Evolutionary conservation across 176 grass and related monocot genomes (phyloP).

Genomic region (Pontederia crassipes): DNA sequence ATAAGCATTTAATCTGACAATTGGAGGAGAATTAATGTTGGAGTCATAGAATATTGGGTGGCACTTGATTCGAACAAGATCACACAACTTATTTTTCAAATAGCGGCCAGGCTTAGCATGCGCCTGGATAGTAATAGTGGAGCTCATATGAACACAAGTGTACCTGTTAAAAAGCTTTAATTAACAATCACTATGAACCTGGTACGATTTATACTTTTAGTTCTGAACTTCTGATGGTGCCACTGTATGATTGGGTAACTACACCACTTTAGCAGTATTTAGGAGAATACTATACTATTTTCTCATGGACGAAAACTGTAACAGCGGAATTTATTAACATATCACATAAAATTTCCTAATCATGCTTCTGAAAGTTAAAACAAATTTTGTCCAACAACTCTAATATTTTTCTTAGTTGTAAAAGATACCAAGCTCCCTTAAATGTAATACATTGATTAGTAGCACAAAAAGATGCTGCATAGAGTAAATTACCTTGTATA

Average conservation of each 20-base stretch:
- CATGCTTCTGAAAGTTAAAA: too few relatives aligned
- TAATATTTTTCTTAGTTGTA: too few relatives aligned
- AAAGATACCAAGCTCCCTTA: neutral
- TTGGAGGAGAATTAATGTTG: slow-evolving; percentile 57
- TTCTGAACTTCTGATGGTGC: too few relatives aligned
- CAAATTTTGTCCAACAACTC: too few relatives aligned
- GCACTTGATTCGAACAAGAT: slow-evolving; percentile 71
- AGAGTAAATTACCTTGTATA: slow-evolving; percentile 57
- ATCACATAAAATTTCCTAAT: too few relatives aligned
- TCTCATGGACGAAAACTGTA: too few relatives aligned
- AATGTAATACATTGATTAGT: neutral
- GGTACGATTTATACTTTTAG: too few relatives aligned
- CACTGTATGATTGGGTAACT: too few relatives aligned
- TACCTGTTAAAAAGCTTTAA: slow-evolving; percentile 53
- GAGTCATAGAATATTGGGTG: slow-evolving; percentile 83
- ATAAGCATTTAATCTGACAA: slow-evolving; percentile 64
- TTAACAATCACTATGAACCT: neutral
- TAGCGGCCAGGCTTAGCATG: slow-evolving; percentile 31
- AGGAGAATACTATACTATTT: too few relatives aligned
- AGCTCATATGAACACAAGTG: slow-evolving; percentile 39
- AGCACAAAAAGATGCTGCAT: neutral
- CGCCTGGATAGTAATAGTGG: slow-evolving; percentile 51
- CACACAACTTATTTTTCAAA: slow-evolving; percentile 40
- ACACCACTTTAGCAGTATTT: too few relatives aligned
- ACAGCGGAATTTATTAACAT: too few relatives aligned